A percentile compares a stretch with the other conserved stretches of the same genome.
Evolutionary conservation across 495 filamentous ascomycete genomes (phyloP).

Genomic region (Parmelia sp.): DNA sequence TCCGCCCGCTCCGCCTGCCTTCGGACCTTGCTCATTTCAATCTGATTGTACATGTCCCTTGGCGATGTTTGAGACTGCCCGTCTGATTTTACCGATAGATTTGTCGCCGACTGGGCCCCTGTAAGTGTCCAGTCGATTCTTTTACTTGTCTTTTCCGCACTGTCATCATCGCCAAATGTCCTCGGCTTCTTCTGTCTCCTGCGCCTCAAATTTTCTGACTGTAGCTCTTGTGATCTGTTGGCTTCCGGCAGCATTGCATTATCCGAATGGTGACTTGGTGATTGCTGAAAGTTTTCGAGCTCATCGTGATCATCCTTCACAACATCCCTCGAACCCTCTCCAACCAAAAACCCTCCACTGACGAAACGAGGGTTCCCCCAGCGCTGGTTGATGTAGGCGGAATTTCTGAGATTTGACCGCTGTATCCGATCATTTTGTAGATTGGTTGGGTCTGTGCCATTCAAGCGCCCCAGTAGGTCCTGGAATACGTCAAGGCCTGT

Average conservation of each 20-base stretch:
- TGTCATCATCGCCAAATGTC: neutral
- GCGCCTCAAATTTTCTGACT: neutral
- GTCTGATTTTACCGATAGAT: neutral
- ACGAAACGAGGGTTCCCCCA: slow-evolving; percentile 75
- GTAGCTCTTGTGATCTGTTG: neutral
- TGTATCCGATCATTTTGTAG: slow-evolving; percentile 58
- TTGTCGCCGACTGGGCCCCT: neutral
- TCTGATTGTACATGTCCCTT: slow-evolving; percentile 31
- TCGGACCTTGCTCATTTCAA: slow-evolving; percentile 27
- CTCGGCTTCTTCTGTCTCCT: neutral
- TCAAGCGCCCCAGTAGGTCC: slow-evolving; percentile 76
- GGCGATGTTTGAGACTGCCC: slow-evolving; percentile 22
- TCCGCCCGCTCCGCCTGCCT: slow-evolving; percentile 33
- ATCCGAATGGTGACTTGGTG: neutral
- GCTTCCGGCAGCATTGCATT: neutral
- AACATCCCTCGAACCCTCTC: neutral
- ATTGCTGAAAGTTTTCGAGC: neutral
- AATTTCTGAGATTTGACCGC: slow-evolving; percentile 56
- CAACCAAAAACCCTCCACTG: slow-evolving; percentile 61
- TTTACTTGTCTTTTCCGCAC: neutral
- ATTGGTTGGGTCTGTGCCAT: slow-evolving; percentile 70
- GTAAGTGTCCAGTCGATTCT: neutral
- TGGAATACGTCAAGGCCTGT: slow-evolving; percentile 79
- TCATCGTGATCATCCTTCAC: neutral
- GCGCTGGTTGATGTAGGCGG: slow-evolving; percentile 59